Base-by-base conservation (phyloP, 1,284 basidiomycete genomes). In the Clitocybe nebularis region DNA sequence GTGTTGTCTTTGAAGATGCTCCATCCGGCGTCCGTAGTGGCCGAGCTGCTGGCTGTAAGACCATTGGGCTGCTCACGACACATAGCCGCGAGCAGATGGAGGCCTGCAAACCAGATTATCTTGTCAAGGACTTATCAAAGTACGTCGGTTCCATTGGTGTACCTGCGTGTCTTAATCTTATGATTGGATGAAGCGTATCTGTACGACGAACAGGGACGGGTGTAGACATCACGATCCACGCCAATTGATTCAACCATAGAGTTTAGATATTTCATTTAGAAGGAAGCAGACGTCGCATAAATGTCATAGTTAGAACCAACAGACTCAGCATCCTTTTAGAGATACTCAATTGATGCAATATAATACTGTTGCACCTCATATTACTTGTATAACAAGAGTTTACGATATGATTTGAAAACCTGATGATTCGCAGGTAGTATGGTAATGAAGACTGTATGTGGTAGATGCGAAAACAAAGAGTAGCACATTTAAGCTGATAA, bases 1-100 rank as follows among this genome's bases (percentile, higher is more conserved):
- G 81, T 52, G 69, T 41, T 2, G 39, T 41, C 7, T 41, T 41
- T 16, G 39, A 41, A 17, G 39, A 41, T 25, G 89, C 92, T 1
- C 91, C 90, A 1, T 77, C 77, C 5, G 92, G 90, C 10, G 71
- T 93, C 44, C 69, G 66, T 32, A 83, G 86, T 38, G 90, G 89
- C 5, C 69, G 77, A 17, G 77, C 83, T 0, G 86, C 89, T 4
- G 90, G 91, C 11, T 81, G 83, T 56, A 84, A 75, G 53, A 88
- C 89, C 0, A 70, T 93, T 32, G 91, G 77, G 1, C 65, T 93
- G 22, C 71, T 90, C 44, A 94, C 92, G 0, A 83, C 84, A 8
- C 89, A 93, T 61, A 72, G 73, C 11, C 70, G 74, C 34, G 72
- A 79, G 45, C 75, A 84, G 52, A 69, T 93, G 52, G 68, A 77